A percentile compares a stretch with the other conserved stretches of the same genome.
phyloP scores from a whole-genome alignment of 208 protist genomes.

The Leishmania mexicana region DNA sequence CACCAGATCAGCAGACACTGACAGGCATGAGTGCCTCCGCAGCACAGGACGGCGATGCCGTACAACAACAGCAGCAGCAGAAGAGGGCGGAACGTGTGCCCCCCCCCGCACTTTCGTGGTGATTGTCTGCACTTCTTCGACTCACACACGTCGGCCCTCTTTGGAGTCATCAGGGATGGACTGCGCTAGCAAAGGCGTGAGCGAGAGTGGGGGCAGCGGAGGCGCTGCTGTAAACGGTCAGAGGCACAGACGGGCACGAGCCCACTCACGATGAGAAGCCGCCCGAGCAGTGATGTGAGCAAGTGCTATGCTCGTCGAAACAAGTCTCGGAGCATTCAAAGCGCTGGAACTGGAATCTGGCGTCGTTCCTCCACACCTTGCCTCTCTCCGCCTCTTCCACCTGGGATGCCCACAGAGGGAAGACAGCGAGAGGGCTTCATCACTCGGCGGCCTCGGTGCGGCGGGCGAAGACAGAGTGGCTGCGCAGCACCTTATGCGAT shows the following conservation, averaged over 20 bases:
- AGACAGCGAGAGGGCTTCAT: background rate
- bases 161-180: background rate
- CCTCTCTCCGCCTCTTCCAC: background rate
- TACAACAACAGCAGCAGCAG: background rate
- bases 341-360: too few relatives aligned
- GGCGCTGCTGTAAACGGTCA: background rate
- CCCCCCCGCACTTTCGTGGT: background rate
- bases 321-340: background rate
- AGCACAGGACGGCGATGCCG: background rate
- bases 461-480: slow-evolving; percentile 33
- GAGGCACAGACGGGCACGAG: background rate
- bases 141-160: background rate
- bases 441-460: background rate
- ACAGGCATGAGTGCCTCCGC: background rate
- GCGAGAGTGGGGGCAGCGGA: background rate
- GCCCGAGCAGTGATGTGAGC: background rate
- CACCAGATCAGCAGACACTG: background rate
- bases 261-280: background rate
- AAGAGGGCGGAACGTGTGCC: background rate
- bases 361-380: background rate
- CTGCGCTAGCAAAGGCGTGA: background rate
- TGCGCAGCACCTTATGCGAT: slow-evolving; percentile 32
- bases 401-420: background rate
- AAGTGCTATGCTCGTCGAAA: background rate
- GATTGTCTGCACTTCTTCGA: background rate